phyloP scores from a whole-genome alignment of 257 asterid genomes.

The Nicotiana knightiana region DNA sequence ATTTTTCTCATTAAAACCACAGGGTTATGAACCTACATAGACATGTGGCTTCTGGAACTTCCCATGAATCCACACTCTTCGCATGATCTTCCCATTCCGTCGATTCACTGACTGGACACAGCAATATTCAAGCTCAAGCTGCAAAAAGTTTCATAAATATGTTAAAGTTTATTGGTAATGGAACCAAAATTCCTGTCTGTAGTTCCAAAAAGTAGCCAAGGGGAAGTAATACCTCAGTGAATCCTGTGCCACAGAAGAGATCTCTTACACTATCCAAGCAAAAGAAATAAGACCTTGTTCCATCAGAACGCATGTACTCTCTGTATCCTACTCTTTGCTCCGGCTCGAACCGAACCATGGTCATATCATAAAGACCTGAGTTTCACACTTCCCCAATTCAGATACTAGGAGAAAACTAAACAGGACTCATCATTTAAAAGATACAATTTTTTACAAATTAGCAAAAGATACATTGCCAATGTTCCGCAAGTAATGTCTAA shows the following conservation, averaged over 20 bases:
- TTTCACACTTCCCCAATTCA: not conserved
- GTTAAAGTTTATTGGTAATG: not conserved
- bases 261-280: slow-evolving; percentile 56
- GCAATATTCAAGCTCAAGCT: slow-evolving; percentile 91
- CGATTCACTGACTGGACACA: slow-evolving; percentile 80
- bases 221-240: slow-evolving; percentile 53
- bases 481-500: not conserved
- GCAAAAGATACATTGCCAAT: not conserved
- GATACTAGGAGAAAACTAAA: slow-evolving; percentile 2
- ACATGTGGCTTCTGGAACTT: slow-evolving; percentile 66
- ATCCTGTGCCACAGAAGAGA: slow-evolving; percentile 58
- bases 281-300: slow-evolving; percentile 90
- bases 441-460: not conserved
- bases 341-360: slow-evolving; percentile 84
- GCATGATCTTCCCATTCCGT: slow-evolving; percentile 73
- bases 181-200: not conserved
- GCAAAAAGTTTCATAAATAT: slow-evolving; percentile 19
- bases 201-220: not conserved
- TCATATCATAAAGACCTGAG: slow-evolving; percentile 90
- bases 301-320: slow-evolving; percentile 84
- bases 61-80: slow-evolving; percentile 93
- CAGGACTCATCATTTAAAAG: not conserved
- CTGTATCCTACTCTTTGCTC: slow-evolving; percentile 69
- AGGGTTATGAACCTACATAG: not conserved
- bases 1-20: not conserved